phyloP scores from a whole-genome alignment of 495 filamentous ascomycete genomes.

The Aspergillus nanangensis region DNA sequence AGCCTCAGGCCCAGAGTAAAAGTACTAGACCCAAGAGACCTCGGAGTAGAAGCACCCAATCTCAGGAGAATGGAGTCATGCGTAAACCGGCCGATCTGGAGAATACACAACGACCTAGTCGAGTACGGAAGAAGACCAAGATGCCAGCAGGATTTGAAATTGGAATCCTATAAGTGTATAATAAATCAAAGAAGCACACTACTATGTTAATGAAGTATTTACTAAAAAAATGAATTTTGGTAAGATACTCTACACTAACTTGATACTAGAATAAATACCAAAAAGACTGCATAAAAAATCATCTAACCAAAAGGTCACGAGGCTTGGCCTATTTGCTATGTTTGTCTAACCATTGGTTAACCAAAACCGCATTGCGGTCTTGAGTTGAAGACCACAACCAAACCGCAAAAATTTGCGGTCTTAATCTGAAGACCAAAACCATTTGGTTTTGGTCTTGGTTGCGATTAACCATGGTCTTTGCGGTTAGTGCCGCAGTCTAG shows the following conservation, averaged over 20 bases:
- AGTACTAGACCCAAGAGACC: not conserved
- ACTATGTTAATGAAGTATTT: not conserved
- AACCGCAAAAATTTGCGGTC: no score
- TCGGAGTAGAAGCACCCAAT: not conserved
- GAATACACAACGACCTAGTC: not conserved
- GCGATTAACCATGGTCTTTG: no score
- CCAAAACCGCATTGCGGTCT: not conserved
- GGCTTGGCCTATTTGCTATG: not conserved
- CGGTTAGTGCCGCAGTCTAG: no score
- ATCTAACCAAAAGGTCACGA: not conserved
- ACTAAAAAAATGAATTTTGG: not conserved
- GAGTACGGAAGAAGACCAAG: not conserved
- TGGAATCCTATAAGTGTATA: not conserved
- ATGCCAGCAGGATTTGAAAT: not conserved
- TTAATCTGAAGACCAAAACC: no score
- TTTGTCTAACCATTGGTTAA: constrained; percentile 1
- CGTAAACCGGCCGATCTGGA: not conserved
- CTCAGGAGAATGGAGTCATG: not conserved
- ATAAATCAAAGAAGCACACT: not conserved
- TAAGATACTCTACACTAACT: not conserved
- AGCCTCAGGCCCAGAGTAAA: not conserved
- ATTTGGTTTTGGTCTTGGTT: no score
- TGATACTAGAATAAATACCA: not conserved
- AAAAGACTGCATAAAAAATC: not conserved
- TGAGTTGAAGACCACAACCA: no score